These are phyloP conservation scores for Debaryomyces hansenii DNA, from an alignment of 805 yeast species.

Conservation along the genomic window DNA sequence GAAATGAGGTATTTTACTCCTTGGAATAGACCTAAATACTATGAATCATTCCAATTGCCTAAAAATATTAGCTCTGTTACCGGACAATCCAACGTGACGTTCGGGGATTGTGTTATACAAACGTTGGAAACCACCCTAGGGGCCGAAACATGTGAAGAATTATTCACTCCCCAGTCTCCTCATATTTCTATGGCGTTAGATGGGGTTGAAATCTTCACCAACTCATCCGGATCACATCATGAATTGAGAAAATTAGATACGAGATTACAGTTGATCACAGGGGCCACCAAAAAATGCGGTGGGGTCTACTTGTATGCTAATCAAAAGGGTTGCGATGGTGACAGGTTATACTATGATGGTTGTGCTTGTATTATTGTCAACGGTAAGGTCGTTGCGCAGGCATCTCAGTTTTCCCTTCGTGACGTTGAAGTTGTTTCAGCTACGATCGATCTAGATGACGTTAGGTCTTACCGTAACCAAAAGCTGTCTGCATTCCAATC, in stretches of 20 bases:
- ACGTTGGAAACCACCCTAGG: slow-evolving; percentile 89
- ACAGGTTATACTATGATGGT: slow-evolving; percentile 93
- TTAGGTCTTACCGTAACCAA: slow-evolving; percentile 74
- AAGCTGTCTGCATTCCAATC: slow-evolving; percentile 79
- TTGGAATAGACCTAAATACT: slow-evolving; percentile 78
- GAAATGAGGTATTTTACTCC: slow-evolving; percentile 98
- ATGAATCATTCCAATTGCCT: slow-evolving; percentile 76
- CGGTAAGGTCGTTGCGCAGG: slow-evolving; percentile 91
- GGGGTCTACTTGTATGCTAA: slow-evolving; percentile 92
- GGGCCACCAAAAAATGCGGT: slow-evolving; percentile 95
- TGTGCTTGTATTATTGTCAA: slow-evolving; percentile 93
- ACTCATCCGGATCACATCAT: slow-evolving; percentile 97
- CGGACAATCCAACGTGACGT: slow-evolving; percentile 64
- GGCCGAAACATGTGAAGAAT: slow-evolving; percentile 97
- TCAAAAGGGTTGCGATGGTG: slow-evolving; percentile 99
- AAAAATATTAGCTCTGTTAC: slow-evolving; percentile 62
- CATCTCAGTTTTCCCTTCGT: slow-evolving; percentile 79
- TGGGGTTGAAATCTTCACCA: slow-evolving; percentile 96
- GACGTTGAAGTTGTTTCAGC: slow-evolving; percentile 98
- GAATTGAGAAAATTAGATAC: slow-evolving; percentile 87
- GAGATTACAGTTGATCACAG: slow-evolving; percentile 79
- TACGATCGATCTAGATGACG: slow-evolving; percentile 90
- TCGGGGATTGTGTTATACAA: slow-evolving; percentile 89
- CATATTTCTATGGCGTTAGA: slow-evolving; percentile 89
- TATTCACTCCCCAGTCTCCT: slow-evolving; percentile 95